Conservation (phyloP, 1,284 basidiomycete species). For the Volvariella surrecta region DNA sequence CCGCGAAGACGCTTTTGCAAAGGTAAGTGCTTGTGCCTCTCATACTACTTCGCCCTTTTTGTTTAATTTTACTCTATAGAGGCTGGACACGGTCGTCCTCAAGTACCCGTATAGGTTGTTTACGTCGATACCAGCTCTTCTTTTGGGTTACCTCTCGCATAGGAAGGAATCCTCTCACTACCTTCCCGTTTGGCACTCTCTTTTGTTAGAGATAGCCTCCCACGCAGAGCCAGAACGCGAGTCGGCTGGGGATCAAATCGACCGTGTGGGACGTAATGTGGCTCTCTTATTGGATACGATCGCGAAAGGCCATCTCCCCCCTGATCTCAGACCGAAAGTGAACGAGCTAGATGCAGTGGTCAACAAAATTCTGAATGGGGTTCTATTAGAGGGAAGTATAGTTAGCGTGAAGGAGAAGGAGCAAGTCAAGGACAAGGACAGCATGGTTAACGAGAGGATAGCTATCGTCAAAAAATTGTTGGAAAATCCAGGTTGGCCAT, state of each 20-base stretch:
- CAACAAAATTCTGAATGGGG: conserved; percentile 4
- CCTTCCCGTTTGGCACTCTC: conserved; percentile 32
- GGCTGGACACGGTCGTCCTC: conserved; percentile 35
- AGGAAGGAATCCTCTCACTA: conserved; percentile 26
- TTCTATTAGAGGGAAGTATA: too few species aligned
- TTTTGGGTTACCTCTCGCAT: conserved; percentile 40
- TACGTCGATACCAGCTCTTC: conserved; percentile 28
- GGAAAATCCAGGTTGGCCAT: too few species aligned
- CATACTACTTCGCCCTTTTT: conserved; percentile 3
- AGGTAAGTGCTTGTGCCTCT: conserved; percentile 22
- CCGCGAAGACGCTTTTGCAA: conserved; percentile 24
- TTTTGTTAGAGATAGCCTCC: conserved; percentile 20
- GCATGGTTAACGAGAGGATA: too few species aligned
- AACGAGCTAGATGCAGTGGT: conserved; percentile 38
- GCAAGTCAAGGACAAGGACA: too few species aligned
- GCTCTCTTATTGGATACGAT: conserved; percentile 30
- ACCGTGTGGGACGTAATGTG: conserved; percentile 15
- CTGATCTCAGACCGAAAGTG: conserved; percentile 28
- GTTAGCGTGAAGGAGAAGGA: too few species aligned
- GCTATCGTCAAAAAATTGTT: too few species aligned
- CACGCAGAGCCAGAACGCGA: too few species aligned
- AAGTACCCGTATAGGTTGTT: conserved; percentile 33
- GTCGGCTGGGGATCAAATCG: not conserved
- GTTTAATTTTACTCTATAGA: conserved; percentile 22
- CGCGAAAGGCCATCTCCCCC: conserved; percentile 25